Conservation (phyloP, 2,329 filamentous ascomycete genomes). For the Ilyonectria mors-panacis region DNA sequence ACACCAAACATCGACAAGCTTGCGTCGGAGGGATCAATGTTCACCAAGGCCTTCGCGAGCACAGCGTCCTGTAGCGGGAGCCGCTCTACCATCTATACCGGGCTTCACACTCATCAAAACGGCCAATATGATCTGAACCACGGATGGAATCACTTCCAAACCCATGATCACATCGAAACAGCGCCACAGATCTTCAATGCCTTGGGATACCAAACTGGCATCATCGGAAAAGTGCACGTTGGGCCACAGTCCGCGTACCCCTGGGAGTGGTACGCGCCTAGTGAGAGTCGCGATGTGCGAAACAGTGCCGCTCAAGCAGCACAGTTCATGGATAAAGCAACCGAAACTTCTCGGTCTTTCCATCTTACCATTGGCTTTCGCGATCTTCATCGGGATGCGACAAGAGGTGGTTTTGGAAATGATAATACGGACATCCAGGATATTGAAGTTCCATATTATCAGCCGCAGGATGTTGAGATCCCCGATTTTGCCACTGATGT, state of each 20-base stretch:
- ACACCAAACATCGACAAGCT: constrained; percentile 28
- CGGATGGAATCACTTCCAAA: constrained; percentile 57
- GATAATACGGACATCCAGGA: constrained; percentile 40
- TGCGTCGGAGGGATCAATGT: constrained; percentile 1
- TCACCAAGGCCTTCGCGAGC: constrained; percentile 53
- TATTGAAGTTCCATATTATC: constrained; percentile 24
- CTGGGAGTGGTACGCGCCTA: constrained; percentile 19
- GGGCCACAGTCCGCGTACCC: constrained; percentile 13
- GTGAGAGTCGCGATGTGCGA: too few relatives aligned
- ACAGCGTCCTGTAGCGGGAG: constrained; percentile 64
- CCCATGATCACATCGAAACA: constrained; percentile 58
- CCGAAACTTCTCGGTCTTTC: constrained; percentile 51
- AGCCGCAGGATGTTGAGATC: constrained; percentile 53
- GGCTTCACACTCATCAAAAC: constrained; percentile 63
- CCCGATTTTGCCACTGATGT: too few relatives aligned
- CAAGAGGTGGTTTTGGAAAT: constrained; percentile 61
- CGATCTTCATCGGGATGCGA: constrained; percentile 63
- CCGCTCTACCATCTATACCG: constrained; percentile 63
- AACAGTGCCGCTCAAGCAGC: too few relatives aligned
- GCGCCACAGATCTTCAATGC: neutral
- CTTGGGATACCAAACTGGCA: constrained; percentile 13
- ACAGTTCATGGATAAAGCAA: neutral
- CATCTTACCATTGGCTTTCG: constrained; percentile 63
- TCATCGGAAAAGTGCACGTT: constrained; percentile 23
- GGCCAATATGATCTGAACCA: constrained; percentile 39